phyloP scores from a whole-genome alignment of 768 basidiomycete species.

The Leucocoprinus birnbaumii region DNA sequence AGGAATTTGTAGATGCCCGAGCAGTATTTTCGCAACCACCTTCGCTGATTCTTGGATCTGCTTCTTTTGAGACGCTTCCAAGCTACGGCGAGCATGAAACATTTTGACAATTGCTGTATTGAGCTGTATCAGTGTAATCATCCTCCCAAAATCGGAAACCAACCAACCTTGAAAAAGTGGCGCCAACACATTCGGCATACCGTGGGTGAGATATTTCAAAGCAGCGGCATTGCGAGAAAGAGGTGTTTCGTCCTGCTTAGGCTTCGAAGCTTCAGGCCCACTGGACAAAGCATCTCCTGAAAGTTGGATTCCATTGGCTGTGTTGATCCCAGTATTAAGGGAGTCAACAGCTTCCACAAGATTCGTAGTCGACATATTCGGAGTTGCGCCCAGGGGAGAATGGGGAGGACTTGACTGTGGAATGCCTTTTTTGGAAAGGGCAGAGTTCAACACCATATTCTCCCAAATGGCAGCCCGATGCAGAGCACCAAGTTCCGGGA shows the following conservation, averaged over 20 bases:
- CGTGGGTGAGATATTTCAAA: slow-evolving; percentile 76
- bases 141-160: not conserved
- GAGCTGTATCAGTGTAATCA: not conserved
- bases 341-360: slow-evolving; percentile 30
- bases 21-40: slow-evolving; percentile 68
- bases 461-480: slow-evolving; percentile 87
- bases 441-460: slow-evolving; percentile 73
- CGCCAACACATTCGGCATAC: slow-evolving; percentile 69
- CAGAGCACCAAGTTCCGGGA: slow-evolving; percentile 72
- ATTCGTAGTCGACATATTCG: slow-evolving; percentile 38
- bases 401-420: slow-evolving; percentile 38
- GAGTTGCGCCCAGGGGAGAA: slow-evolving; percentile 48
- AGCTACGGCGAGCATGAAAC: slow-evolving; percentile 77
- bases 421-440: slow-evolving; percentile 52
- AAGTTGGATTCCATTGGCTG: slow-evolving; percentile 27
- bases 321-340: slow-evolving; percentile 13
- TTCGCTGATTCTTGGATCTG: slow-evolving; percentile 71
- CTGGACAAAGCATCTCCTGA: not conserved
- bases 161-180: slow-evolving; percentile 84
- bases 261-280: slow-evolving; percentile 12
- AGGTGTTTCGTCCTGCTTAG: slow-evolving; percentile 35
- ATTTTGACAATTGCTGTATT: slow-evolving; percentile 78
- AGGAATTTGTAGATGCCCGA: slow-evolving; percentile 60
- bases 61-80: slow-evolving; percentile 72
- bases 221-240: slow-evolving; percentile 69